Conservation (phyloP, 1,284 basidiomycete genomes). For the Fomitiporia mediterranea region DNA sequence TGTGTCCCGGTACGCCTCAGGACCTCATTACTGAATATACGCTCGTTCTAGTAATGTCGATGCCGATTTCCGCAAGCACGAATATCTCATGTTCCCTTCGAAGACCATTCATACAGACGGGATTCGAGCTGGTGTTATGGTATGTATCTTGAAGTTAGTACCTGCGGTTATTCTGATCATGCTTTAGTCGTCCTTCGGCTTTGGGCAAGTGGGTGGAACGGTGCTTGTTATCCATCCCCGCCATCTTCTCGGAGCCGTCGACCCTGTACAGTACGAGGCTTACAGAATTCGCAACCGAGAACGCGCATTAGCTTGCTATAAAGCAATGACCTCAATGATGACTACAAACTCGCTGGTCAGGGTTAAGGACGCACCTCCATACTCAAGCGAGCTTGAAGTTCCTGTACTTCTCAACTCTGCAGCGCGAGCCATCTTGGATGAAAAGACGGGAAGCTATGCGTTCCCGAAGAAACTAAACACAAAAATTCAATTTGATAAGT, state of each 20-base stretch:
- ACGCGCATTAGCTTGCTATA: constrained; percentile 79
- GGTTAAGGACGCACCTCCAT: constrained; percentile 95
- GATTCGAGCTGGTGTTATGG: constrained; percentile 87
- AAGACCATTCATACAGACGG: constrained; percentile 92
- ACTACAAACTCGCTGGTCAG: constrained; percentile 89
- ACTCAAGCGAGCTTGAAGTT: constrained; percentile 82
- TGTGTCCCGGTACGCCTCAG: constrained; percentile 19
- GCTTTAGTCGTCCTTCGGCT: constrained; percentile 88
- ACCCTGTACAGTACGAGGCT: constrained; percentile 65
- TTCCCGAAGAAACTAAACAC: constrained; percentile 67
- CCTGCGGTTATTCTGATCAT: constrained; percentile 22
- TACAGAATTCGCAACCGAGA: constrained; percentile 71
- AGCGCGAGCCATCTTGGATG: constrained; percentile 79
- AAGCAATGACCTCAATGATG: constrained; percentile 94
- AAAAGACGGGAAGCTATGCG: constrained; percentile 80
- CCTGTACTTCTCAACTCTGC: constrained; percentile 90
- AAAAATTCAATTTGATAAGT: constrained; percentile 48
- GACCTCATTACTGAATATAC: constrained; percentile 26
- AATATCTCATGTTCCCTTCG: constrained; percentile 94
- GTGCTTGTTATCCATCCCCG: constrained; percentile 88
- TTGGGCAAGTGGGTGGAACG: constrained; percentile 97
- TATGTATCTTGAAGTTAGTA: constrained; percentile 30
- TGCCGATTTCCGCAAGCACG: constrained; percentile 85
- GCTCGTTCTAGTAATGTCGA: constrained; percentile 77
- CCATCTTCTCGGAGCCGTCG: constrained; percentile 83